phyloP scores from a whole-genome alignment of 2,329 filamentous ascomycete genomes.

The Tolypocladium inflatum region DNA sequence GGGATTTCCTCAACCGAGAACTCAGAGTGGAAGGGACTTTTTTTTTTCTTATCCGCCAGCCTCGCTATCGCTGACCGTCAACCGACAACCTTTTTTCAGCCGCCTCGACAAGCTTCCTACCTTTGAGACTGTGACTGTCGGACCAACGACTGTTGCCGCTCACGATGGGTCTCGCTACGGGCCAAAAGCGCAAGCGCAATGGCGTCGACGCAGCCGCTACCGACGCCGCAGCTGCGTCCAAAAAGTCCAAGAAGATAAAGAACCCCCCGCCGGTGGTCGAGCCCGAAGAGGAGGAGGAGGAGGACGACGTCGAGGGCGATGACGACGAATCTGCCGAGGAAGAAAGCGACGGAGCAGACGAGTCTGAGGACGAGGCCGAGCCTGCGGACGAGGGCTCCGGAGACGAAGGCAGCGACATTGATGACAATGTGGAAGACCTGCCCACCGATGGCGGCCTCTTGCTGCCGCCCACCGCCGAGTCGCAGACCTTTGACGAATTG shows the following conservation, averaged over 20 bases:
- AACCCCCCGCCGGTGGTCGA: slow-evolving; percentile 18
- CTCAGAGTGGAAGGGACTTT: slow-evolving; percentile 1
- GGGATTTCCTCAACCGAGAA: background rate
- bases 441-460: slow-evolving; percentile 32
- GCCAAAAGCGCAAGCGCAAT: slow-evolving; percentile 36
- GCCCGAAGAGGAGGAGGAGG: slow-evolving; percentile 16
- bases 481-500: slow-evolving; percentile 68
- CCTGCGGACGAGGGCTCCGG: slow-evolving; percentile 11
- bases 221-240: slow-evolving; percentile 10
- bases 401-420: slow-evolving; percentile 6
- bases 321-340: slow-evolving; percentile 15
- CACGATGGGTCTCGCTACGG: slow-evolving; percentile 24
- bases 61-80: background rate
- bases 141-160: background rate
- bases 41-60: slow-evolving; percentile 11
- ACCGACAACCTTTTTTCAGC: slow-evolving; percentile 5
- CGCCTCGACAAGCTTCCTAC: background rate
- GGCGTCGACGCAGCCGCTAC: slow-evolving; percentile 20
- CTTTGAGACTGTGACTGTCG: background rate
- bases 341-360: slow-evolving; percentile 19
- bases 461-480: slow-evolving; percentile 49
- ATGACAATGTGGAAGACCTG: slow-evolving; percentile 19
- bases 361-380: slow-evolving; percentile 13
- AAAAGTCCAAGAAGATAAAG: slow-evolving; percentile 35
- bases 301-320: slow-evolving; percentile 14